Evolutionary conservation across 2,329 filamentous ascomycete genomes (phyloP), one percentile per base, ranked within the genome.

Genomic region (Seiridium cupressi): DNA sequence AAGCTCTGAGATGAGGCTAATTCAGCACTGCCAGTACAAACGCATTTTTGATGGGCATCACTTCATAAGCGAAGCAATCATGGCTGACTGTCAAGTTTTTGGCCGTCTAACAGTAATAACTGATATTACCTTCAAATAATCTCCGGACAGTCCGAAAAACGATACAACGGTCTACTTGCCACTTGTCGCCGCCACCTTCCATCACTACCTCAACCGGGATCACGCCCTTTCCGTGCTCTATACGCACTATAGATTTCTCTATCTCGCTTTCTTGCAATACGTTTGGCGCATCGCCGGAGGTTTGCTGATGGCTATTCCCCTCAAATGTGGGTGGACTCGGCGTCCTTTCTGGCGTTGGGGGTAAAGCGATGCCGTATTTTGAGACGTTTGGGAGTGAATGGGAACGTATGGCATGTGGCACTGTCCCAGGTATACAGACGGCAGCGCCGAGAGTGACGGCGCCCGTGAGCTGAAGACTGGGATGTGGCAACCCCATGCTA

Each of bases 401-500:
- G 10, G 13, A 8, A 31, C 13, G 8, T 26, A 47, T 26, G 11
- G n/a, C 34, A 5, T 49, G 26, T 9, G 47, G 47, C 3, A 83
- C 72, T 0, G 78, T 80, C 0, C 78, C 78, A 1, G 71, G 61
- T 10, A 79, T 69, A 42, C 74, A 72, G 4, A 77, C 74, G 3
- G 80, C 80, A 1, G 77, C 74, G 3, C 77, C 79, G 11, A 84
- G 61, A 10, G 80, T 79, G 13, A 84, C 72, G 0, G 78, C 81
- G 0, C 81, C 79, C 0, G 82, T 84, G 32, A 83, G 77, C n/a
- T 81, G 82, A 1, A 84, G 72, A 11, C 78, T 81, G 13, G 77
- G 79, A 55, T 84, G 82, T 2, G 78, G 79, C 58, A 78, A 76
- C 5, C 80, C 80, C 65, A 83, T 82, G 0, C 79, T 82, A 56